Percentiles rank a stretch among this genome's conserved stretches.
Evolutionary conservation across 164 flowering plant species (phyloP).

Genomic region (Macadamia tetraphylla): DNA sequence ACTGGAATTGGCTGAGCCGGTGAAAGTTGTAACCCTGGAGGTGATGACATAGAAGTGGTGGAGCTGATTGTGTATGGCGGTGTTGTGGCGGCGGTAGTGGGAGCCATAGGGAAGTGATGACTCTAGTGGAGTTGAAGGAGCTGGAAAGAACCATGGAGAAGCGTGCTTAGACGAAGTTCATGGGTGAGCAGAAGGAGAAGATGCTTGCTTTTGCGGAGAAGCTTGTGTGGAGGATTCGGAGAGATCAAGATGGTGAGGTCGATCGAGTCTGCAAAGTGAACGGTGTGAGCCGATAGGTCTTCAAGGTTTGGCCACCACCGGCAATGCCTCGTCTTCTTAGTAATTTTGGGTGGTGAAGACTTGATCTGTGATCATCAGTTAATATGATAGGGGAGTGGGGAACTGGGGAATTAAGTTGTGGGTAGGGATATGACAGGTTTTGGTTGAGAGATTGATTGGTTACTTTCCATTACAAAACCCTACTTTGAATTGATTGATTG

Average conservation of each 20-base stretch:
- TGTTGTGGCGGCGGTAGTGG: no score
- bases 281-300: not conserved
- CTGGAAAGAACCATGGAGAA: not conserved
- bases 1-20: not conserved
- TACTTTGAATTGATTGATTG: no score
- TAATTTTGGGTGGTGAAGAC: no score
- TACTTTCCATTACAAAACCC: no score
- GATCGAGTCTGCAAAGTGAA: not conserved
- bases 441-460: no score
- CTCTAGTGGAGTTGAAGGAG: not conserved
- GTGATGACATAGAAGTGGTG: not conserved
- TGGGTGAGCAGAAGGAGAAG: not conserved
- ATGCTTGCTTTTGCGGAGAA: not conserved
- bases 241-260: not conserved
- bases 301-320: slow-evolving; percentile 1
- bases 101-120: not conserved
- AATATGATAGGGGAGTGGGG: no score
- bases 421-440: no score
- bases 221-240: slow-evolving; percentile 5
- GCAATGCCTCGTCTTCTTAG: not conserved
- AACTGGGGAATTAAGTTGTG: no score
- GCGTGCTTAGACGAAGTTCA: not conserved
- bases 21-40: not conserved
- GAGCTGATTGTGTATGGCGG: not conserved
- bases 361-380: no score